Evolutionary conservation across 768 basidiomycete species (phyloP), one percentile per base, ranked within the genome.

Genomic region (Pulveroboletus sp.): DNA sequence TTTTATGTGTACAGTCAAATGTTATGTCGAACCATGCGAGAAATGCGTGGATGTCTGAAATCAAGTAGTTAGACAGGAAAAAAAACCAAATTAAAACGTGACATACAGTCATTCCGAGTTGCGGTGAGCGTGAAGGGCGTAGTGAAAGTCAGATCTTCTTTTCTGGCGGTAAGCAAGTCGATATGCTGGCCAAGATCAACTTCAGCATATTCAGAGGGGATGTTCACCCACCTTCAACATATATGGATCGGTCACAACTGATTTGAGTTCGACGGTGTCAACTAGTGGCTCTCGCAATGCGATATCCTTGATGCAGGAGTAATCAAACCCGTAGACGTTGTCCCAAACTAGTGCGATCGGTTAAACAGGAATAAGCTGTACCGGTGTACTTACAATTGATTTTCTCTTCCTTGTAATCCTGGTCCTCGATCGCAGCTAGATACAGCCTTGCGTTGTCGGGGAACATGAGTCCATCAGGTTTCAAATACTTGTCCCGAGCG

Each of bases 381-480:
- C 29, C 13, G 12, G 34, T 5, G 13, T 20, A 35, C 57, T 34
- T 27, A 97, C 95, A 99, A 71, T 94, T 94, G 65, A 99, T 99
- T 71, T 99, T 99, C 71, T 98, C 95, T 57, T 98, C 94, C 72
- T 98, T 98, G 80, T 99, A 99, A 49, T 98, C 96, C 62, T 95
- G 88, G 68, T 99, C 96, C 71, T 99, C 96, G 68, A 99, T 98
- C 43, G 93, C 96, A 38, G 94, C 96, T 46, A 99, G 65, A 74
- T 87, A 96, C 64, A 99, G 73, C 22, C 82, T 89, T 12, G 95
- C 94, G 45, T 78, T 88, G 72, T 99, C 96, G 10, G 96, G 96
- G 77, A 99, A 98, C 67, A 99, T 90, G 43, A 89, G 77, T 47
- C 96, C 96, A 37, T 74, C 89, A 43, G 83, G 82, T 60, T 89